Evolutionary conservation across 2,329 filamentous ascomycete species (phyloP).

Genomic region (Claviceps pazoutovae): DNA sequence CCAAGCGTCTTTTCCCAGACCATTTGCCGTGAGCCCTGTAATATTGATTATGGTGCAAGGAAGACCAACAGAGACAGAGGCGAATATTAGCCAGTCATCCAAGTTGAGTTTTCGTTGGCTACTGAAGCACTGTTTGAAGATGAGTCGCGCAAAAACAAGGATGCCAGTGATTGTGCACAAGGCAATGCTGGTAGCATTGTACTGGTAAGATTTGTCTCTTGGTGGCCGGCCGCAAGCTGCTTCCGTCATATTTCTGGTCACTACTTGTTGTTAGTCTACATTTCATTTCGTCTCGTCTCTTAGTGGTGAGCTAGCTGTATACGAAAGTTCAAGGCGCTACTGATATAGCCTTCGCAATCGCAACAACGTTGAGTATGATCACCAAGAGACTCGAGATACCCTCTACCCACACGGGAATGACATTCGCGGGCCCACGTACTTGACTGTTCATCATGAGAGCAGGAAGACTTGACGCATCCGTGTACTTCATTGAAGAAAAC

Average conservation of each 20-base stretch:
- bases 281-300: not conserved
- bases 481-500: not conserved
- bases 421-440: not conserved
- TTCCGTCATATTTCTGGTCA: slow-evolving; percentile 5
- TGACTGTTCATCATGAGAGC: not conserved
- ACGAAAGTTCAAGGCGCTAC: too few species aligned
- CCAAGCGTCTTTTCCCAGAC: slow-evolving; percentile 22
- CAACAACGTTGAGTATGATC: too few species aligned
- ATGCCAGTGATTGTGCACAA: slow-evolving; percentile 10
- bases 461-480: not conserved
- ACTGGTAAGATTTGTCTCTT: slow-evolving; percentile 2
- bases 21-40: slow-evolving; percentile 12
- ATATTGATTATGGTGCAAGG: slow-evolving; percentile 14
- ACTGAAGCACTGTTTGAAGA: slow-evolving; percentile 14
- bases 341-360: too few species aligned
- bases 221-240: slow-evolving; percentile 1
- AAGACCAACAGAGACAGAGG: slow-evolving; percentile 11
- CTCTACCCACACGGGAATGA: too few species aligned
- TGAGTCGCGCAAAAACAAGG: slow-evolving; percentile 9
- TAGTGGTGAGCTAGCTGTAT: too few species aligned
- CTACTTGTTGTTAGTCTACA: not conserved
- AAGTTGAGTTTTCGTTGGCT: slow-evolving; percentile 17
- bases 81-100: slow-evolving; percentile 18
- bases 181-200: slow-evolving; percentile 6
- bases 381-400: too few species aligned